Evolutionary conservation across 495 filamentous ascomycete species (phyloP).

Genomic region (Aspergillus kassunensis): DNA sequence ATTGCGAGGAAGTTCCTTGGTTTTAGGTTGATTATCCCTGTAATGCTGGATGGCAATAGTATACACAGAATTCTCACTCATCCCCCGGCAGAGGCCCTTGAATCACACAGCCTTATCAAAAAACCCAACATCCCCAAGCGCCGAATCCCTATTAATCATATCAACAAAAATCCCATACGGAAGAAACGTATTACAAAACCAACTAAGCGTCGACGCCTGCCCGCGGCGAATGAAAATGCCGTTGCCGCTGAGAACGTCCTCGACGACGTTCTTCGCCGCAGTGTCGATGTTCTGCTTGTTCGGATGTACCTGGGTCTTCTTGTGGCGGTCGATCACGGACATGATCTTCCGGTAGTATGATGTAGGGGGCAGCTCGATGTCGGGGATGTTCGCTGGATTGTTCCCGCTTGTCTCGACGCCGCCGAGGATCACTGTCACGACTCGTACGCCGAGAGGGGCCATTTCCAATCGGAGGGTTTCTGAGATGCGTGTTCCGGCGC

Average conservation of each 20-base stretch:
- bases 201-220: conserved; percentile 19
- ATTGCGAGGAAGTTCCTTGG: no score
- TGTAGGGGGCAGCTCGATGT: conserved; percentile 15
- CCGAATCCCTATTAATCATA: conserved; percentile 5
- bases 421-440: conserved; percentile 21
- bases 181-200: conserved; percentile 19
- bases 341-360: conserved; percentile 18
- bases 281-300: conserved; percentile 18
- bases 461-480: conserved; percentile 34
- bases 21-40: no score
- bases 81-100: no score
- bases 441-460: conserved; percentile 29
- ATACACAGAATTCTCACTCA: no score
- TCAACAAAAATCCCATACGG: conserved; percentile 8
- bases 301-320: conserved; percentile 18
- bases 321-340: conserved; percentile 16
- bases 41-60: no score
- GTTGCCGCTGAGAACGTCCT: conserved; percentile 16
- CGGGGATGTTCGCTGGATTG: conserved; percentile 15
- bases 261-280: conserved; percentile 18
- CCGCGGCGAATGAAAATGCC: conserved; percentile 17
- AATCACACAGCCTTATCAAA: no score
- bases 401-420: conserved; percentile 19
- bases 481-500: conserved; percentile 19
- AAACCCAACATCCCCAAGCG: conserved; percentile 1